Evolutionary conservation across 768 basidiomycete genomes (phyloP), one percentile per base, ranked within the genome.

Genomic region (Inosperma sp.): DNA sequence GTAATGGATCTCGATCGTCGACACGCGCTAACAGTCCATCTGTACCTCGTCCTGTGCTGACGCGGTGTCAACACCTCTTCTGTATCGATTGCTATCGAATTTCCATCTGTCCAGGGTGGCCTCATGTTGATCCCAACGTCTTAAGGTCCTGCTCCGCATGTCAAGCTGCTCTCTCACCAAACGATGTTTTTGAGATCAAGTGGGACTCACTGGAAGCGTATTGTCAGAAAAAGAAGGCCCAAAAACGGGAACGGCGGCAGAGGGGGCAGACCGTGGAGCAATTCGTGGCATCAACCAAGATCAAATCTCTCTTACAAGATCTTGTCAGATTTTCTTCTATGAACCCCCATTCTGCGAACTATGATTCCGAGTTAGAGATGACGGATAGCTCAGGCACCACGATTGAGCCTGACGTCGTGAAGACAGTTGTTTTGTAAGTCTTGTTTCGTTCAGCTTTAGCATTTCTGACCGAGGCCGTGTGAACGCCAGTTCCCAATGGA

Each of bases 351-450:
- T 95, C 93, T 14, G 66, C 69, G 13, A 95, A 98, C 65, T 97
- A 92, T 60, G 88, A 93, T 65, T 83, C 88, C 14, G 89, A 87
- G 63, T 75, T 91, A 17, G 82, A 90, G 61, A 83, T 88, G 75
- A 72, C 89, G 21, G 89, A 94, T 56, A 74, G 76, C 36, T 68
- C 86, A 43, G 92, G 89, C 17, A 82, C 83, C 53, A 76, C 77
- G 21, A 59, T 87, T 13, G 84, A 87, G 44, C 84, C 87, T 39
- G 82, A 81, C 4, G 62, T 82, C 27, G 72, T 87, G 46, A 98
- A 99, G 73, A 94, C 92, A 3, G 87, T 98, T 34, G 94, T 98
- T 46, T 98, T 98, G 89, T 97, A 65, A 67, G 93, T 79, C 36
- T n/a, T 41, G 46, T 34, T 21, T 19, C 40, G 47, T 35, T 52